Evolutionary conservation across 305 asterid species (phyloP).

Genomic region (Fraxinus sp.): DNA sequence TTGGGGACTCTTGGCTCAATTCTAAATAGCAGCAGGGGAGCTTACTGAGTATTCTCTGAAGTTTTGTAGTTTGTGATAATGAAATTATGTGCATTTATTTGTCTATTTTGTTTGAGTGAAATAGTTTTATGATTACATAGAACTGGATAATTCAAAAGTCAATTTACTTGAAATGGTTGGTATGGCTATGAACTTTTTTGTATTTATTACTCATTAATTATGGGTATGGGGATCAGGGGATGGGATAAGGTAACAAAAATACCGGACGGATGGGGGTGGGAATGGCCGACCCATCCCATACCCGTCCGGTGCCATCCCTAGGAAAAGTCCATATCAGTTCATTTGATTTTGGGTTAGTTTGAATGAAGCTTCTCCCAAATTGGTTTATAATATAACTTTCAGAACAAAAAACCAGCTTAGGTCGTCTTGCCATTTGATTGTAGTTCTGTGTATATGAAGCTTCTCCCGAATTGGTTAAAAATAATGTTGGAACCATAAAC

Average conservation of each 20-base stretch:
- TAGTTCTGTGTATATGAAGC: neutral
- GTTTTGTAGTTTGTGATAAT: neutral
- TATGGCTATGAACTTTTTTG: neutral
- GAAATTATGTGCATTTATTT: neutral
- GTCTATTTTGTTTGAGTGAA: neutral
- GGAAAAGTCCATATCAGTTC: neutral
- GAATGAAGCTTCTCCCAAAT: neutral
- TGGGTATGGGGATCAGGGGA: no score
- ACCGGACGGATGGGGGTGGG: no score
- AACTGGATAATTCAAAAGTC: neutral
- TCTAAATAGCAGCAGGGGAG: constrained; percentile 50
- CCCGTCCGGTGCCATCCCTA: no score
- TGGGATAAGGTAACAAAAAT: no score
- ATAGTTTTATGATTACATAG: neutral
- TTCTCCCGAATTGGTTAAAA: neutral
- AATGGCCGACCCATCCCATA: no score
- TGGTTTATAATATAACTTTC: neutral
- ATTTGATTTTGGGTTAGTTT: neutral
- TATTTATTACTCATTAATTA: neutral
- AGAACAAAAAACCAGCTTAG: neutral
- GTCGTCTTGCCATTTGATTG: neutral
- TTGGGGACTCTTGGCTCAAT: constrained; percentile 72
- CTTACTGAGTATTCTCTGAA: constrained; percentile 31
- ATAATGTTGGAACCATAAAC: neutral
- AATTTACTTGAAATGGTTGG: neutral